Evolutionary conservation across 352 stramenopile species (phyloP).

Genomic region (Pythium scleroteichum): DNA sequence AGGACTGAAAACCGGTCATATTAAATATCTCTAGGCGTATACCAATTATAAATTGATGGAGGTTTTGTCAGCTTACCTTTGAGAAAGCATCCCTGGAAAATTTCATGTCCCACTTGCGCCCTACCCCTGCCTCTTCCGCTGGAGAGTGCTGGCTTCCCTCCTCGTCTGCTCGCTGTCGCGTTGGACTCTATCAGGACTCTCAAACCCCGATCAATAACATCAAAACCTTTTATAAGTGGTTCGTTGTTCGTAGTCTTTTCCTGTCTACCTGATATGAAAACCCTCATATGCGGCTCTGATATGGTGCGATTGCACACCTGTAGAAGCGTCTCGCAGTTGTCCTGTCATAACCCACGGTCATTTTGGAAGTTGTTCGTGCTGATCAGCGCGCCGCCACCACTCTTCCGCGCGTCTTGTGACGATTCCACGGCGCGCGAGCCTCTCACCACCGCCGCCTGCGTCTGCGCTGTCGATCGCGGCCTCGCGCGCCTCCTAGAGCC

Average conservation of each 20-base stretch:
- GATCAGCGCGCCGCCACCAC: neutral
- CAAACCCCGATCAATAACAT: neutral
- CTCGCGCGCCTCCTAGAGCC: neutral
- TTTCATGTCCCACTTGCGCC: constrained; percentile 3
- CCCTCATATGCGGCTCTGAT: no score
- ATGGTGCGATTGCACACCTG: neutral
- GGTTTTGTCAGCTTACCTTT: neutral
- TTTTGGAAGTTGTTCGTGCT: no score
- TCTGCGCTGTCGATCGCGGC: constrained; percentile 5
- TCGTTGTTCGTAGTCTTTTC: neutral
- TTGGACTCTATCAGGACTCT: constrained; percentile 4
- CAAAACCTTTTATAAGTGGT: neutral
- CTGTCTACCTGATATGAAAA: no score
- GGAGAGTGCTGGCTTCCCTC: constrained; percentile 10
- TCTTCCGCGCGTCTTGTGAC: neutral
- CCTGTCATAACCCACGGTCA: no score
- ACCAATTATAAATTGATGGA: neutral
- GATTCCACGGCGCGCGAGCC: neutral
- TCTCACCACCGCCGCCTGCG: neutral
- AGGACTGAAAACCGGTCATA: no score
- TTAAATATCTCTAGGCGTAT: no score
- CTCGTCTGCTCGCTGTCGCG: constrained; percentile 7
- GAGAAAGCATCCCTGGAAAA: neutral
- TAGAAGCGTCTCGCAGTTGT: no score
- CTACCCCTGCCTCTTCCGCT: neutral